phyloP scores from a whole-genome alignment of 1,139 yeast species.

The Hyphopichia buzzinii region DNA sequence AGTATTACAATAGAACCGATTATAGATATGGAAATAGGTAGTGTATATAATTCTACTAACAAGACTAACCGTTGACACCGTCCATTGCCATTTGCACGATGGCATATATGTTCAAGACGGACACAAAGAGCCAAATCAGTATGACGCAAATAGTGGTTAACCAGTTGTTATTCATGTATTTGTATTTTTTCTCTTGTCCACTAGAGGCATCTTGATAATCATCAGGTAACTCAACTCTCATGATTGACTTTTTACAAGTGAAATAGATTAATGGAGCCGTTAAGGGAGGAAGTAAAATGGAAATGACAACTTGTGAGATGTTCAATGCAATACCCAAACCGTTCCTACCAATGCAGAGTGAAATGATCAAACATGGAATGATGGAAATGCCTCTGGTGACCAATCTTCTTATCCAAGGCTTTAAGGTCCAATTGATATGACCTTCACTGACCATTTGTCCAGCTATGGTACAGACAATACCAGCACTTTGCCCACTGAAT shows the following conservation, averaged over 20 bases:
- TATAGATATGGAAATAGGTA: slow-evolving; percentile 73
- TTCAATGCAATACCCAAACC: slow-evolving; percentile 68
- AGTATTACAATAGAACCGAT: slow-evolving; percentile 87
- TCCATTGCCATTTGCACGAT: slow-evolving; percentile 57
- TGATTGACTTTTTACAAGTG: slow-evolving; percentile 60
- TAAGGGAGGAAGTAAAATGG: slow-evolving; percentile 68
- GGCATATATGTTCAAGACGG: slow-evolving; percentile 66
- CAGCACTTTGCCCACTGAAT: slow-evolving; percentile 79
- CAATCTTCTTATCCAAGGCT: slow-evolving; percentile 75
- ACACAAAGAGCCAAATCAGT: slow-evolving; percentile 62
- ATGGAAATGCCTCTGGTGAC: slow-evolving; percentile 71
- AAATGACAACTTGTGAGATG: slow-evolving; percentile 73
- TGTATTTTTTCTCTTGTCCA: slow-evolving; percentile 21
- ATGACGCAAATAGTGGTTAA: slow-evolving; percentile 44
- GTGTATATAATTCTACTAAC: too few relatives aligned
- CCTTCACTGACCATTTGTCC: slow-evolving; percentile 88
- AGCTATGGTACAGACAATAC: slow-evolving; percentile 83
- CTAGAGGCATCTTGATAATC: background rate
- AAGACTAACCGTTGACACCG: slow-evolving; percentile 26
- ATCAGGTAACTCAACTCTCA: slow-evolving; percentile 48
- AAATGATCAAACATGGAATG: slow-evolving; percentile 67
- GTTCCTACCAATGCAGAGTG: slow-evolving; percentile 57
- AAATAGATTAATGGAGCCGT: slow-evolving; percentile 78
- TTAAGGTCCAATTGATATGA: slow-evolving; percentile 69
- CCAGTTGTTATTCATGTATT: slow-evolving; percentile 64